A percentile compares a stretch with the other conserved stretches of the same genome.
These are phyloP conservation scores for Clavispora phyllophila DNA, from an alignment of 805 yeast genomes.

Conservation along the genomic window DNA sequence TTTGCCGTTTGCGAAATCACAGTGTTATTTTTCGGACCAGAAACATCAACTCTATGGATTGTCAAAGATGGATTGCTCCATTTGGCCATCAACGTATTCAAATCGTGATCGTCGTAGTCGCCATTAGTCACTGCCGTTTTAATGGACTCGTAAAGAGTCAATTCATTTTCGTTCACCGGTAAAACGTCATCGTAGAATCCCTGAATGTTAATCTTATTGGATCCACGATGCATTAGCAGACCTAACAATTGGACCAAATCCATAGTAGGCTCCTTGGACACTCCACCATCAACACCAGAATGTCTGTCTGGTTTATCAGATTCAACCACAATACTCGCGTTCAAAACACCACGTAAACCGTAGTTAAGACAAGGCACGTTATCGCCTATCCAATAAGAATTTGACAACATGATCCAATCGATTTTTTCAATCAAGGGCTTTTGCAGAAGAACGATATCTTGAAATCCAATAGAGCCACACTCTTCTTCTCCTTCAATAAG, in stretches of 20 bases:
- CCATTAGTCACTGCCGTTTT: constrained; percentile 23
- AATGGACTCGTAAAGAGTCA: constrained; percentile 57
- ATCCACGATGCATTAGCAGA: constrained; percentile 46
- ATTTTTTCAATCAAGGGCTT: constrained; percentile 56
- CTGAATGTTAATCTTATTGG: constrained; percentile 53
- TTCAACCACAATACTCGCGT: constrained; percentile 64
- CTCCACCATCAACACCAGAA: constrained; percentile 96
- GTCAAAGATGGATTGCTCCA: constrained; percentile 93
- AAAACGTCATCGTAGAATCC: constrained; percentile 66
- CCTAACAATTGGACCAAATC: constrained; percentile 74
- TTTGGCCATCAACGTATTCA: constrained; percentile 57
- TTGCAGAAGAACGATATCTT: constrained; percentile 53
- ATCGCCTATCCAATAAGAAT: constrained; percentile 93
- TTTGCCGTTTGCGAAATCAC: constrained; percentile 81
- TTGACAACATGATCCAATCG: constrained; percentile 87
- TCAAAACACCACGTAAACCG: constrained; percentile 88
- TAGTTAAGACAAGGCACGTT: constrained; percentile 86
- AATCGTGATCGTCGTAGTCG: constrained; percentile 32
- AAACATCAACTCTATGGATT: constrained; percentile 74
- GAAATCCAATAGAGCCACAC: constrained; percentile 84
- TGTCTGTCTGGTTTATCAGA: constrained; percentile 85
- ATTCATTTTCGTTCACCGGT: constrained; percentile 54
- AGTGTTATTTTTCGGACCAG: constrained; percentile 87
- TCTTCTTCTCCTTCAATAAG: constrained; percentile 95
- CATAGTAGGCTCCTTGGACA: constrained; percentile 80